phyloP scores from a whole-genome alignment of 345 rosid species.

The Linum trigynum region DNA sequence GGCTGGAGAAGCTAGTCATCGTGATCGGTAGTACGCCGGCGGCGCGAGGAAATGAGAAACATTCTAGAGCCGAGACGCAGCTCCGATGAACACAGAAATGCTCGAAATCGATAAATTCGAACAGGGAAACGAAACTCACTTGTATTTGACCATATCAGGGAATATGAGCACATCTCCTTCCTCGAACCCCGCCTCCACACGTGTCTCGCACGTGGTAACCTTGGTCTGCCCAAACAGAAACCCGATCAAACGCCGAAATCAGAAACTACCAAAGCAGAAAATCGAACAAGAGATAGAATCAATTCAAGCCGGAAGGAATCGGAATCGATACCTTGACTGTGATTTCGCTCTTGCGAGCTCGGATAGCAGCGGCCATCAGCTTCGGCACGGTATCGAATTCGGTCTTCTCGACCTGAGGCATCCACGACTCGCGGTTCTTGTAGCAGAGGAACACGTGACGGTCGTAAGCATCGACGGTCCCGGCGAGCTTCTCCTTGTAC shows the following conservation, averaged over 20 bases:
- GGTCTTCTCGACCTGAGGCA: constrained; percentile 52
- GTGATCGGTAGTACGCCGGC: too few species aligned
- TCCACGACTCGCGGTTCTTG: constrained; percentile 58
- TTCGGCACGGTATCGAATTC: constrained; percentile 55
- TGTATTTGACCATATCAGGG: constrained; percentile 87
- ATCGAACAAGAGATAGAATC: background rate
- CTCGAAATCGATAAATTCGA: background rate
- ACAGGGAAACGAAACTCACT: constrained; percentile 32
- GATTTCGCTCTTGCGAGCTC: constrained; percentile 55
- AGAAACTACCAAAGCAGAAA: background rate
- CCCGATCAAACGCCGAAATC: background rate
- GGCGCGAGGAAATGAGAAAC: too few species aligned
- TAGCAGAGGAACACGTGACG: constrained; percentile 72
- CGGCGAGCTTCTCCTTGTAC: constrained; percentile 53
- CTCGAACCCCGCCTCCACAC: constrained; percentile 32
- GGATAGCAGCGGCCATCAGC: constrained; percentile 47
- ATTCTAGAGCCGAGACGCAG: background rate
- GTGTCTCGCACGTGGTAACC: constrained; percentile 61
- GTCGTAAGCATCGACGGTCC: constrained; percentile 56
- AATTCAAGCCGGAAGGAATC: background rate
- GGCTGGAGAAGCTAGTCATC: too few species aligned
- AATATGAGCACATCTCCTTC: constrained; percentile 89
- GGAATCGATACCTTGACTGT: constrained; percentile 36
- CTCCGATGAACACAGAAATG: background rate
- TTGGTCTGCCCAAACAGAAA: constrained; percentile 34